phyloP scores from a whole-genome alignment of 148 eudicot species.

The Camellia sinensis region DNA sequence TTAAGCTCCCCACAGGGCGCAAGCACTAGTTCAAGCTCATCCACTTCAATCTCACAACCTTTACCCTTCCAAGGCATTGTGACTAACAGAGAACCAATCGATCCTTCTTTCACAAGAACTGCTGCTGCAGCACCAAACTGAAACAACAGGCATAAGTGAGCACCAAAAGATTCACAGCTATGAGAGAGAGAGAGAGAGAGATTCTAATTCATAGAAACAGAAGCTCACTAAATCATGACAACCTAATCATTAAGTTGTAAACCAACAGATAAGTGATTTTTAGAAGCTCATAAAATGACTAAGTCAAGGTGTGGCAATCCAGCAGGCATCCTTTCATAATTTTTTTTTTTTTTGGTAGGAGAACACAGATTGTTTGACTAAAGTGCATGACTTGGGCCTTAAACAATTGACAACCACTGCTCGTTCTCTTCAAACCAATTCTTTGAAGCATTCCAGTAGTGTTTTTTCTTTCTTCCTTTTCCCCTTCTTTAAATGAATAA shows the following conservation, averaged over 20 bases:
- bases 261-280: neutral
- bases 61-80: conserved; percentile 86
- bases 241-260: neutral
- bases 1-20: conserved; percentile 30
- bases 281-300: neutral
- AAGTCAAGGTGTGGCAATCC: neutral
- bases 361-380: neutral
- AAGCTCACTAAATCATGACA: neutral
- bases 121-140: conserved; percentile 57
- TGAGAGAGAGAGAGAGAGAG: neutral
- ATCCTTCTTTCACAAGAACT: conserved; percentile 68
- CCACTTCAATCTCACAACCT: conserved; percentile 69
- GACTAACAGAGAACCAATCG: conserved; percentile 63
- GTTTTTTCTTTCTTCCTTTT: neutral
- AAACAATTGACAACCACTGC: too few relatives aligned
- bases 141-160: conserved; percentile 19
- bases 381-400: too few relatives aligned
- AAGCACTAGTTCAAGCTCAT: conserved; percentile 85
- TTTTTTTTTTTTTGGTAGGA: too few relatives aligned
- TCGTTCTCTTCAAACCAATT: neutral
- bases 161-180: neutral
- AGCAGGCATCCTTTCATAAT: neutral
- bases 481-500: too few relatives aligned
- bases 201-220: neutral
- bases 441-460: neutral